These are phyloP conservation scores for Brettanomyces bruxellensis DNA, from an alignment of 805 yeast genomes.

Conservation along the genomic window DNA sequence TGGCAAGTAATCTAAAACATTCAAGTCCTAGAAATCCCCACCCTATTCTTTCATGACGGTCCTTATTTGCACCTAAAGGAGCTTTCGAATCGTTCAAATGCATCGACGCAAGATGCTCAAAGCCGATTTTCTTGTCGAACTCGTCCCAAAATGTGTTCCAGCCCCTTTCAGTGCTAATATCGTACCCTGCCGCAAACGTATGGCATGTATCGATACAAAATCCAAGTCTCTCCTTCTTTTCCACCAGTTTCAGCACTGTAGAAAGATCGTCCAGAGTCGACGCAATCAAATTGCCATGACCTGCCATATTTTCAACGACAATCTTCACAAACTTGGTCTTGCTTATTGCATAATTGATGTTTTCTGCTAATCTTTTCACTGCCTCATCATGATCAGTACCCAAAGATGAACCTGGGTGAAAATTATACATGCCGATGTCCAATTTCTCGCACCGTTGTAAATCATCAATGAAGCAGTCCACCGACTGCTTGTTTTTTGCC, in stretches of 20 bases:
- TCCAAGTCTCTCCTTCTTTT: conserved; percentile 79
- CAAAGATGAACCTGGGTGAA: conserved; percentile 88
- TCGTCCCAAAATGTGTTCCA: conserved; percentile 64
- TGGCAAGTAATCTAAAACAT: conserved; percentile 69
- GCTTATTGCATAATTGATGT: conserved; percentile 68
- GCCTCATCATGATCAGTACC: conserved; percentile 59
- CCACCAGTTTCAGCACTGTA: conserved; percentile 67
- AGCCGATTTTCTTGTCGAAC: conserved; percentile 70
- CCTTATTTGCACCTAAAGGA: conserved; percentile 83
- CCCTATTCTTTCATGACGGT: conserved; percentile 85
- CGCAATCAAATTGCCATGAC: conserved; percentile 88
- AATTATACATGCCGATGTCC: conserved; percentile 77
- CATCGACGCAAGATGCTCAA: conserved; percentile 64
- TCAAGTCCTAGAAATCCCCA: conserved; percentile 85
- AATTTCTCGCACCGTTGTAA: conserved; percentile 77
- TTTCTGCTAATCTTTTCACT: conserved; percentile 53
- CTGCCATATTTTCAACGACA: conserved; percentile 96
- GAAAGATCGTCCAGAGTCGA: conserved; percentile 67
- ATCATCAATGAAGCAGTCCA: conserved; percentile 76
- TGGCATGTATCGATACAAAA: conserved; percentile 97
- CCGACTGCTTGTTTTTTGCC: conserved; percentile 70
- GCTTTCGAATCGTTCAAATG: conserved; percentile 95
- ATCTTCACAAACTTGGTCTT: conserved; percentile 75
- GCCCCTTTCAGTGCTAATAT: conserved; percentile 49
- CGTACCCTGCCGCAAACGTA: conserved; percentile 94